phyloP scores from a whole-genome alignment of 106 monocot genomes.

The Dioscorea dumetorum region DNA sequence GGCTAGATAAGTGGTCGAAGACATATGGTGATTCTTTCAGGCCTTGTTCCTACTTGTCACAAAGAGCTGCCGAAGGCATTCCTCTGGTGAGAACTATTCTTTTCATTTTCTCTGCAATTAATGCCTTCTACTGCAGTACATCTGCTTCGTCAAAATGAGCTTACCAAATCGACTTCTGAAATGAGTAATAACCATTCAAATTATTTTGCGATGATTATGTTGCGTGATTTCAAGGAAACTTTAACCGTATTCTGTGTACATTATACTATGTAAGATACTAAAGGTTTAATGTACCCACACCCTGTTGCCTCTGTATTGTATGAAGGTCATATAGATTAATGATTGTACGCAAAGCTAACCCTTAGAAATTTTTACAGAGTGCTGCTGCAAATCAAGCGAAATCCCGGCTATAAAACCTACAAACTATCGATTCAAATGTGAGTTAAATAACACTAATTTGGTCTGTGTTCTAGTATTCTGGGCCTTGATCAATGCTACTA shows the following conservation, averaged over 20 bases:
- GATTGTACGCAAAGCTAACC: too few species aligned
- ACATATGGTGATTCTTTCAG: constrained; percentile 72
- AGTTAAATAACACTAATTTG: background rate
- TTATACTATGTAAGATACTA: background rate
- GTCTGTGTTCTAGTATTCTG: background rate
- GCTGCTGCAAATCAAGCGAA: constrained; percentile 29
- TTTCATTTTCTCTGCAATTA: too few species aligned
- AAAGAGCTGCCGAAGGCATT: constrained; percentile 60
- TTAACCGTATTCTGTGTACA: too few species aligned
- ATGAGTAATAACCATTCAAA: too few species aligned
- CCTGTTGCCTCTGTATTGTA: too few species aligned
- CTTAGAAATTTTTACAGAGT: constrained; percentile 25
- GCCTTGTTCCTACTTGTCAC: constrained; percentile 60
- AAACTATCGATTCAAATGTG: background rate
- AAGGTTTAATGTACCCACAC: background rate
- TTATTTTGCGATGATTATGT: too few species aligned
- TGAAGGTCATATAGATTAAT: too few species aligned
- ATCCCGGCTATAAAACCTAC: constrained; percentile 20
- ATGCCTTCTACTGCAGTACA: too few species aligned
- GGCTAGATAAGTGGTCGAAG: constrained; percentile 58
- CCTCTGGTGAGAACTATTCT: constrained; percentile 43
- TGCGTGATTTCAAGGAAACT: too few species aligned
- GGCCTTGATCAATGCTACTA: background rate
- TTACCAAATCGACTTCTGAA: too few species aligned
- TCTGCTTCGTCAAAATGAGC: too few species aligned